Conservation (phyloP, 805 yeast species). For the Zygosaccharomyces bisporus region DNA sequence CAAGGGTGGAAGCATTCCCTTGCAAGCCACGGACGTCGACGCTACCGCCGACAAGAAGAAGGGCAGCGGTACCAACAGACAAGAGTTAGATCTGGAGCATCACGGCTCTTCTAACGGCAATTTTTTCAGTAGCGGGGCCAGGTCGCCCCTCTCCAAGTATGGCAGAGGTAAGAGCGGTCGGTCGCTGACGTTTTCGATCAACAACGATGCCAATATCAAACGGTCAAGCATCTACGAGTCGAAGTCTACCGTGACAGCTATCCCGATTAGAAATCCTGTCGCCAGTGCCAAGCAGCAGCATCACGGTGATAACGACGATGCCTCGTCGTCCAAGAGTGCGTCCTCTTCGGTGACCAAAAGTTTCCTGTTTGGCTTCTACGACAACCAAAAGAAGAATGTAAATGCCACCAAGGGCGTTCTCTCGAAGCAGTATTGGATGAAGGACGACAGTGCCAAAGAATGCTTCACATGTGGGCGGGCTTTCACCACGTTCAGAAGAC, state of each 20-base stretch:
- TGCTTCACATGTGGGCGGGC: conserved; percentile 79
- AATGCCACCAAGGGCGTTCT: conserved; percentile 27
- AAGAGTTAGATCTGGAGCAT: not conserved
- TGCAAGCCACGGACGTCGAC: not conserved
- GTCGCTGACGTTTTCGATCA: conserved; percentile 24
- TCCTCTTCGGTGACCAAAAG: conserved; percentile 42
- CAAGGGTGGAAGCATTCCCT: not conserved
- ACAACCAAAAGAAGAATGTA: conserved; percentile 27
- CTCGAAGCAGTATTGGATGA: conserved; percentile 87
- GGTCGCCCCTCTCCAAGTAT: not conserved
- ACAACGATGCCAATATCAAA: conserved; percentile 27
- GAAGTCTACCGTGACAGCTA: conserved; percentile 34
- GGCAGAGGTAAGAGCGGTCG: conserved; percentile 6
- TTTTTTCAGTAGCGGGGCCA: not conserved
- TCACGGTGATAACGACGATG: conserved; percentile 37
- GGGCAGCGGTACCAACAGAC: not conserved
- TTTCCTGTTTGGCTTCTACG: conserved; percentile 41
- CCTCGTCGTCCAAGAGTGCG: conserved; percentile 35
- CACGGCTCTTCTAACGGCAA: not conserved
- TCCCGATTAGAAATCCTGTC: conserved; percentile 30
- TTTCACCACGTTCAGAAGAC: conserved; percentile 81
- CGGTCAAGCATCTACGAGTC: conserved; percentile 36
- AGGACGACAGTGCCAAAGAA: conserved; percentile 85
- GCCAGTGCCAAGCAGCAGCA: conserved; percentile 15
- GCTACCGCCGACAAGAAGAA: conserved; percentile 1